Conservation (phyloP, 768 basidiomycete genomes). For the Rhodotorula taiwanensis region DNA sequence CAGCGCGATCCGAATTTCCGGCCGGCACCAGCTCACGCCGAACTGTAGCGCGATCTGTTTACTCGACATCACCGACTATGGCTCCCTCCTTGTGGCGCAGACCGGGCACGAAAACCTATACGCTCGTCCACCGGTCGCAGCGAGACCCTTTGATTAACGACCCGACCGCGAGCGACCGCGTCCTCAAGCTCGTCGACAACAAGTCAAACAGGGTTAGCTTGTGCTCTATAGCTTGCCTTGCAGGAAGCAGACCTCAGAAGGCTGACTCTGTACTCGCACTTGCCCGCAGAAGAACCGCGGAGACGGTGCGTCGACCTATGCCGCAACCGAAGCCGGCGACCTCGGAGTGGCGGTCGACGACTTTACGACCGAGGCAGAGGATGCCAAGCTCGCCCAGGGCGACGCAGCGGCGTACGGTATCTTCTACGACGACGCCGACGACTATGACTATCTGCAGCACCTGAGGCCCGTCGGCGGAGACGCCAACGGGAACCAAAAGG, state of each 20-base stretch:
- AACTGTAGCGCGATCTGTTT: too few relatives aligned
- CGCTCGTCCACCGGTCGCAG: conserved; percentile 93
- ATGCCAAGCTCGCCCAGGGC: conserved; percentile 57
- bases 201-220: conserved; percentile 46
- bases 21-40: too few relatives aligned
- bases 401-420: conserved; percentile 85
- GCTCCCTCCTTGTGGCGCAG: conserved; percentile 69
- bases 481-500: conserved; percentile 43
- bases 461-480: conserved; percentile 67
- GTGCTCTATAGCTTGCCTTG: background rate
- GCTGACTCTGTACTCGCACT: background rate
- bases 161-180: conserved; percentile 75
- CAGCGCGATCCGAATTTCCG: too few relatives aligned
- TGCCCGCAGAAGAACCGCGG: background rate
- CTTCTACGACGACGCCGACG: conserved; percentile 79
- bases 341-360: conserved; percentile 45
- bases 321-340: conserved; percentile 1
- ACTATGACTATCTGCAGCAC: conserved; percentile 99
- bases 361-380: conserved; percentile 55
- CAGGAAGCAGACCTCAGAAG: background rate
- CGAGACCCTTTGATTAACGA: conserved; percentile 93
- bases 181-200: conserved; percentile 77
- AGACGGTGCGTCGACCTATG: conserved; percentile 10
- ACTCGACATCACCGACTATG: conserved; percentile 5
- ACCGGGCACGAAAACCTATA: conserved; percentile 85